These are phyloP conservation scores for Brassica cretica DNA, from an alignment of 345 rosid genomes.

Conservation along the genomic window DNA sequence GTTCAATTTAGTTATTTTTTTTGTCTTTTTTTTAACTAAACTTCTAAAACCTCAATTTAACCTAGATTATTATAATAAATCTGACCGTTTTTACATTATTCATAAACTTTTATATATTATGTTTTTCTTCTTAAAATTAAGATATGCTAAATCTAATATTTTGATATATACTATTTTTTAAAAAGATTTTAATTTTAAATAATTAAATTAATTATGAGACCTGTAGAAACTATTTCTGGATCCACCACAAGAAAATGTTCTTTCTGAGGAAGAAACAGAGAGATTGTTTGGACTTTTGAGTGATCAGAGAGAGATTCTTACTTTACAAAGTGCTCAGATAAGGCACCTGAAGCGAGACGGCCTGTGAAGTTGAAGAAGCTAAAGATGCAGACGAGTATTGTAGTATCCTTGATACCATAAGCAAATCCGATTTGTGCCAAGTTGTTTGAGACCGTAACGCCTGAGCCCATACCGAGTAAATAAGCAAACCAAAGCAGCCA, in stretches of 20 bases:
- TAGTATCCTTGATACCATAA: constrained; percentile 70
- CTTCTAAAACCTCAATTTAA: too few species aligned
- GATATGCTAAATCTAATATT: too few species aligned
- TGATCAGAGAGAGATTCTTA: background rate
- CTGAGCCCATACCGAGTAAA: constrained; percentile 92
- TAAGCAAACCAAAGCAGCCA: constrained; percentile 93
- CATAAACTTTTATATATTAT: too few species aligned
- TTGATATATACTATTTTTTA: too few species aligned
- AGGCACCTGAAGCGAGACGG: constrained; percentile 80
- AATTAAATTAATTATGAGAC: too few species aligned
- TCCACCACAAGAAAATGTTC: background rate
- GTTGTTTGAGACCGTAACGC: constrained; percentile 84
- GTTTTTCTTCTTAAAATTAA: too few species aligned
- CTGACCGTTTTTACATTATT: too few species aligned
- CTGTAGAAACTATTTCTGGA: too few species aligned
- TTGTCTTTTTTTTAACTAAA: too few species aligned
- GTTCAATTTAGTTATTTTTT: too few species aligned
- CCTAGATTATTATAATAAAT: too few species aligned
- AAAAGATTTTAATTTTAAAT: too few species aligned
- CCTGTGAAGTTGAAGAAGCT: constrained; percentile 88
- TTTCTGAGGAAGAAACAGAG: background rate
- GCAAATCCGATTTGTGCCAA: constrained; percentile 94
- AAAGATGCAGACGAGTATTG: constrained; percentile 66
- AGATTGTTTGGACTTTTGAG: background rate
- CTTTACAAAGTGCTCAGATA: constrained; percentile 75